These are phyloP conservation scores for Fusarium ramigenum DNA, from an alignment of 2,329 filamentous ascomycete genomes.

Conservation along the genomic window DNA sequence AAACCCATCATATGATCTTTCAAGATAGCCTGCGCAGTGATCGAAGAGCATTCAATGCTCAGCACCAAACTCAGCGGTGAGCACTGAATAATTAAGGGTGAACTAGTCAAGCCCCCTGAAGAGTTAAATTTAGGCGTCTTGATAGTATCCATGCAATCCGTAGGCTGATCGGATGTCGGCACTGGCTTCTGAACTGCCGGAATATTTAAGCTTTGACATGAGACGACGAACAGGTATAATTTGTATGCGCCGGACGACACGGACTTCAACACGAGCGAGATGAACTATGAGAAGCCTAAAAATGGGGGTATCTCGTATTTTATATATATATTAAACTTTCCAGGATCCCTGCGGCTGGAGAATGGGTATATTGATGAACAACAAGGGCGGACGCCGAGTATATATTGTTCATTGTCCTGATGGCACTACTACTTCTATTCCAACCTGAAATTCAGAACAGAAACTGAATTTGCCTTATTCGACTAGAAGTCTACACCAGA, in stretches of 20 bases:
- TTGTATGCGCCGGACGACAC: background rate
- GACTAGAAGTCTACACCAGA: fast-evolving
- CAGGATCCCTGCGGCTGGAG: background rate
- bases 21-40: background rate
- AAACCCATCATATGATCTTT: background rate
- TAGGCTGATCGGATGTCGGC: background rate
- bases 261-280: background rate
- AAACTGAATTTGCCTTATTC: background rate
- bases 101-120: background rate
- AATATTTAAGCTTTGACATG: background rate
- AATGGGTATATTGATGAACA: fast-evolving
- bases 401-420: fast-evolving
- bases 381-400: background rate
- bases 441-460: background rate
- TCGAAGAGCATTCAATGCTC: background rate
- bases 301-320: background rate
- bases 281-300: background rate
- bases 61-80: background rate
- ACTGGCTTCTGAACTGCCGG: background rate
- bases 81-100: background rate
- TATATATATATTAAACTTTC: background rate
- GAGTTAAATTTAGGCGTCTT: background rate
- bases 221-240: background rate
- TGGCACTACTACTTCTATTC: fast-evolving
- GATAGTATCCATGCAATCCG: background rate